phyloP scores from a whole-genome alignment of 179 eudicot species.

The Beta lomatogona region DNA sequence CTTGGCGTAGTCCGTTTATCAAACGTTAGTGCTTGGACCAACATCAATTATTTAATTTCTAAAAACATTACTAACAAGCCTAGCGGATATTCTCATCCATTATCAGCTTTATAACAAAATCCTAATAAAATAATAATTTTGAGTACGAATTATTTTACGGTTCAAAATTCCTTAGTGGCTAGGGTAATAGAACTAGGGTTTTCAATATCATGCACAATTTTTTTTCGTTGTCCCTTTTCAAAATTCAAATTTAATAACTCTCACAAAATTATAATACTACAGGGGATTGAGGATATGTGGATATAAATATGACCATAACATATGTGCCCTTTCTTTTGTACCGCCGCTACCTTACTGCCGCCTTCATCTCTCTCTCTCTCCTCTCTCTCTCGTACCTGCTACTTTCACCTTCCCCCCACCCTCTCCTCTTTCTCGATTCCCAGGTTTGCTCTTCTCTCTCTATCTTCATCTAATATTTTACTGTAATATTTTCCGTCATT shows the following conservation, averaged over 20 bases:
- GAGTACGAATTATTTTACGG: neutral
- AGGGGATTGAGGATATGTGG: neutral
- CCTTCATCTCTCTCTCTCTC: neutral
- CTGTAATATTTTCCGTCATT: too few species aligned
- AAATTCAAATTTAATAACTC: neutral
- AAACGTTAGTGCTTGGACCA: too few species aligned
- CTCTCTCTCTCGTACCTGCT: neutral
- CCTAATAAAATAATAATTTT: too few species aligned
- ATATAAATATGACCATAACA: conserved; percentile 7
- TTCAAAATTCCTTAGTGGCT: neutral
- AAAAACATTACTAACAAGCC: too few species aligned
- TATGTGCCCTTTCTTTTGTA: conserved; percentile 7
- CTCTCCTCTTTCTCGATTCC: neutral
- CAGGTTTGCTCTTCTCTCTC: neutral
- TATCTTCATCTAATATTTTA: neutral
- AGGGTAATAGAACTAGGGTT: conserved; percentile 15
- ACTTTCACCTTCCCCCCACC: neutral
- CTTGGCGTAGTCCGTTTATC: too few species aligned
- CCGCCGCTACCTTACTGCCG: conserved; percentile 24
- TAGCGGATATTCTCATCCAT: too few species aligned
- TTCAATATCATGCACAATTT: neutral
- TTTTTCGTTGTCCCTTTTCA: neutral
- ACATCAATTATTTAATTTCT: too few species aligned
- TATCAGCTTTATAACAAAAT: too few species aligned
- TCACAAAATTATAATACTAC: neutral